phyloP scores from a whole-genome alignment of 192 early-diverging fungal species.

The Backusella tuberculispora region DNA sequence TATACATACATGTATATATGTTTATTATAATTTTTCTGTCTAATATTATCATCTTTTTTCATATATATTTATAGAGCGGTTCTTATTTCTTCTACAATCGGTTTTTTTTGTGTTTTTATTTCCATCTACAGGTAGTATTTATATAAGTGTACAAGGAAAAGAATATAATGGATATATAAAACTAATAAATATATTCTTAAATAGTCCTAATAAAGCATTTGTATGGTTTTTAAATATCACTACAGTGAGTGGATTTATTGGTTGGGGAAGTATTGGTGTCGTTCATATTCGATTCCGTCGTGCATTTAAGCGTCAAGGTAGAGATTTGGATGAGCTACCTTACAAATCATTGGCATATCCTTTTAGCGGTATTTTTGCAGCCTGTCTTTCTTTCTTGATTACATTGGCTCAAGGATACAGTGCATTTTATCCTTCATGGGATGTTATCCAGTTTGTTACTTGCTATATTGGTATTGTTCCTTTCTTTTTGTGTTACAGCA shows the following conservation, averaged over 20 bases:
- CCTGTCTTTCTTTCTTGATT: slow-evolving; percentile 60
- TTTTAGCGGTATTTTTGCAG: slow-evolving; percentile 66
- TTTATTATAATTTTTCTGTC: not conserved
- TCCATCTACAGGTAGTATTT: slow-evolving; percentile 39
- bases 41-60: not conserved
- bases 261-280: slow-evolving; percentile 79
- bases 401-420: slow-evolving; percentile 63
- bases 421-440: slow-evolving; percentile 55
- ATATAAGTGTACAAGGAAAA: not conserved
- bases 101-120: slow-evolving; percentile 58
- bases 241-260: slow-evolving; percentile 75
- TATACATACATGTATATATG: not conserved
- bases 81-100: slow-evolving; percentile 55
- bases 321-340: slow-evolving; percentile 60
- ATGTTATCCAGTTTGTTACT: slow-evolving; percentile 51
- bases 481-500: slow-evolving; percentile 58
- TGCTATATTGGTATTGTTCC: slow-evolving; percentile 66
- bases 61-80: slow-evolving; percentile 40
- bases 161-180: not conserved
- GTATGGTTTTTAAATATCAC: slow-evolving; percentile 60
- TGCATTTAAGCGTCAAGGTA: slow-evolving; percentile 72
- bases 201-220: slow-evolving; percentile 52
- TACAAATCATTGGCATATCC: slow-evolving; percentile 72
- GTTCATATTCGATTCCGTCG: slow-evolving; percentile 81
- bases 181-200: not conserved